These are phyloP conservation scores for Kurtzmaniella cleridarum DNA, from an alignment of 805 yeast genomes.

Conservation along the genomic window DNA sequence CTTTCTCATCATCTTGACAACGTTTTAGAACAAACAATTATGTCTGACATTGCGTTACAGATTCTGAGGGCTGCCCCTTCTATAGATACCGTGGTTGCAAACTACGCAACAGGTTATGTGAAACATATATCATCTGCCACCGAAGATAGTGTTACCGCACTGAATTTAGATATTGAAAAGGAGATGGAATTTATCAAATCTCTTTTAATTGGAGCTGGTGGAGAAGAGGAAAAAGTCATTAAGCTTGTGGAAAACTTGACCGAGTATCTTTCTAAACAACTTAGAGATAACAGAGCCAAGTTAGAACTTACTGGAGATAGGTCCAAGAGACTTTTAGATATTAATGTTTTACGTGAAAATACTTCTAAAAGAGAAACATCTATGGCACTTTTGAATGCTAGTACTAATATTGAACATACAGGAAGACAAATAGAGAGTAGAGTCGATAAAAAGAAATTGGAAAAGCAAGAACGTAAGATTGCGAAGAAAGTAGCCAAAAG, in stretches of 20 bases:
- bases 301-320: constrained; percentile 79
- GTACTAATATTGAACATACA: constrained; percentile 82
- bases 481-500: constrained; percentile 95
- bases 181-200: constrained; percentile 67
- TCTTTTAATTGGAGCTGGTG: constrained; percentile 80
- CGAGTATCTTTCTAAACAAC: constrained; percentile 47
- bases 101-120: constrained; percentile 89
- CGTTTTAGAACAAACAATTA: constrained; percentile 7
- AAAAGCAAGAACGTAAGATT: constrained; percentile 94
- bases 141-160: constrained; percentile 76
- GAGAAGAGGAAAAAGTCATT: constrained; percentile 50
- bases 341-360: constrained; percentile 56
- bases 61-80: constrained; percentile 83
- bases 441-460: constrained; percentile 94
- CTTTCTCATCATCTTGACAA: not conserved
- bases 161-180: constrained; percentile 56
- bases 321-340: constrained; percentile 77
- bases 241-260: constrained; percentile 41
- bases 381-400: constrained; percentile 70
- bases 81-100: constrained; percentile 80
- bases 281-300: constrained; percentile 64
- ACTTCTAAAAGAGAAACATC: constrained; percentile 68
- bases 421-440: constrained; percentile 90
- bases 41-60: constrained; percentile 45
- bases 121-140: constrained; percentile 75